Evolutionary conservation across 208 protist genomes (phyloP), one percentile per base, ranked within the genome.

Genomic region (Wallacemonas sp.): DNA sequence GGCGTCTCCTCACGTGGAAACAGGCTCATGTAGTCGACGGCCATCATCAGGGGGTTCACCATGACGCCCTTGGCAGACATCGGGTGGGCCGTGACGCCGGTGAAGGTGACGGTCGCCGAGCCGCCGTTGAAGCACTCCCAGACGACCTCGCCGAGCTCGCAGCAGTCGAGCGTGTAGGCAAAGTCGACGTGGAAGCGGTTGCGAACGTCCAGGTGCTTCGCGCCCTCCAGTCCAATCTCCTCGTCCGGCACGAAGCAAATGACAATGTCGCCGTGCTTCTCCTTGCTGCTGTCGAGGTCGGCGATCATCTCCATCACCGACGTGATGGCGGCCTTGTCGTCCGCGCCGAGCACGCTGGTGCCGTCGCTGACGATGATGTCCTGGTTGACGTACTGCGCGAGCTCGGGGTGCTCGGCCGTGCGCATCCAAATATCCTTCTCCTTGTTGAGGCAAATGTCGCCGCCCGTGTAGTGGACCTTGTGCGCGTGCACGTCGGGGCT

Each of bases 41-140:
- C 85, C 82, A 95, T 89, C 18, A 86, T 70, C 26, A 95, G 41
- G 42, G 89, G 87, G 65, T 95, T 95, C 67, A 95, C 89, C 70
- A 95, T 73, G 28, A 92, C 85, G 2, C 86, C 86, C 68, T 95
- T 95, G 12, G 86, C 82, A 7, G 89, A 95, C 86, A 95, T 95
- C 8, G 89, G 89, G 66, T 95, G 89, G 5, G 86, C 84, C 1
- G 89, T 77, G 31, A 92, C 86, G 32, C 89, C 89, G 2, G 76
- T 86, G 48, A 93, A 90, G 36, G 39, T 79, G 38, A 95, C 44
- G 39, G 36, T 64, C 2, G 72, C 86, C 10, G 52, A 74, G n/a
- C 84, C 89, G 3, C 84, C 89, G 67, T 92, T 93, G 67, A 92
- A 95, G 74, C 84, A 90, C 79, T 95, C 84, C 67, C 84, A 91